Conservation (phyloP, 306 rosid genomes). For the Ammopiptanthus mongolicus region DNA sequence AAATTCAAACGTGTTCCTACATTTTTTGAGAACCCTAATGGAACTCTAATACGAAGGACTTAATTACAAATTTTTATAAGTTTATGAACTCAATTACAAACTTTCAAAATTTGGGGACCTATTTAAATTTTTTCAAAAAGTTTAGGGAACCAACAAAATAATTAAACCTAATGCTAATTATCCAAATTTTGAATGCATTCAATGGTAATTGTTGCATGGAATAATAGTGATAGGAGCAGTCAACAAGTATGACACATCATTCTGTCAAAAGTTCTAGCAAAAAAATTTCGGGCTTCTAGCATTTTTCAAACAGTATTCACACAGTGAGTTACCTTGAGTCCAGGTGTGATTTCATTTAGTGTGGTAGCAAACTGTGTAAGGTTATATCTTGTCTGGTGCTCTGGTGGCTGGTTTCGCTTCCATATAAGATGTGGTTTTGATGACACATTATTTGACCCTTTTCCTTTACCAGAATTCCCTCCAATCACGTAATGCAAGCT, state of each 20-base stretch:
- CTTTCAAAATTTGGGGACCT: no score
- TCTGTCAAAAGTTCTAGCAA: neutral
- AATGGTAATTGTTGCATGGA: neutral
- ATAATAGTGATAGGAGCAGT: neutral
- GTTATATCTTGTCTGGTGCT: conserved; percentile 66
- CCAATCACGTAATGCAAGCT: conserved; percentile 63
- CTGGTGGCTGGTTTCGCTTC: conserved; percentile 54
- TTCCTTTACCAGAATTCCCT: conserved; percentile 60
- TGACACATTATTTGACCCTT: conserved; percentile 44
- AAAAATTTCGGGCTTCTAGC: neutral
- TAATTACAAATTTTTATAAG: no score
- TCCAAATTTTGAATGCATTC: no score
- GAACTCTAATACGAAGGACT: no score
- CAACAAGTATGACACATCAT: neutral
- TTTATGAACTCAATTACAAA: no score
- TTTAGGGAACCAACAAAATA: no score
- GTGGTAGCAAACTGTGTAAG: conserved; percentile 76
- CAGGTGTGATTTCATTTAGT: conserved; percentile 73
- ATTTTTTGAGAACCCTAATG: no score
- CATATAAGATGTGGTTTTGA: conserved; percentile 62
- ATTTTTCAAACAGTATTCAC: neutral
- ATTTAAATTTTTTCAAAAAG: no score
- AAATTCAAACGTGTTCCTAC: no score
- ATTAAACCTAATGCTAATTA: no score
- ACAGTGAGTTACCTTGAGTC: conserved; percentile 59